A percentile compares a stretch with the other conserved stretches of the same genome.
phyloP scores from a whole-genome alignment of 352 stramenopile genomes.

The Thalassiosira mediterranea region DNA sequence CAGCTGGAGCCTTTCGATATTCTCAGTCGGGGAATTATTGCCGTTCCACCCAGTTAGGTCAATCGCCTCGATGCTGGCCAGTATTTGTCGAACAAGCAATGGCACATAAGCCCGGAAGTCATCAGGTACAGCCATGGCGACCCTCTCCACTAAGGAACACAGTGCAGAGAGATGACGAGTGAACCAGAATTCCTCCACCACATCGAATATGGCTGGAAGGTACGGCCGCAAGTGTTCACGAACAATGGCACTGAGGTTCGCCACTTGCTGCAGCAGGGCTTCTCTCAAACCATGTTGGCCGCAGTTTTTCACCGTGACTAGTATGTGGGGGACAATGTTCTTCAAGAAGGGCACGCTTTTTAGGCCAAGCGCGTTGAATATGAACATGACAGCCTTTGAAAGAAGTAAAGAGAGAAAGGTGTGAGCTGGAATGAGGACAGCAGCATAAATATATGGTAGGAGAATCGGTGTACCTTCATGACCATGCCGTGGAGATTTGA shows the following conservation, averaged over 20 bases:
- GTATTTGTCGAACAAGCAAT: conserved; percentile 78
- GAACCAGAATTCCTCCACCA: conserved; percentile 95
- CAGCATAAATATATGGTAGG: too few species aligned
- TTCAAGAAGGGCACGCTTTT: conserved; percentile 96
- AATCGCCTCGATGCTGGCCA: conserved; percentile 82
- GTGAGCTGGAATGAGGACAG: not conserved
- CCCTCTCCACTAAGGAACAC: conserved; percentile 92
- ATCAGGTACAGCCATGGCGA: conserved; percentile 79
- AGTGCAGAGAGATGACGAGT: conserved; percentile 93
- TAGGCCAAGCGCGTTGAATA: conserved; percentile 96
- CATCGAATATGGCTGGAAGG: conserved; percentile 94
- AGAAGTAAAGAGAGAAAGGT: not conserved
- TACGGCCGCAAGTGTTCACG: conserved; percentile 95
- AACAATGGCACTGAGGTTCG: conserved; percentile 94
- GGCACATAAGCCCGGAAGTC: conserved; percentile 86
- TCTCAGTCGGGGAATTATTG: conserved; percentile 44
- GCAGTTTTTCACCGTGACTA: conserved; percentile 90
- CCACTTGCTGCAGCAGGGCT: conserved; percentile 96
- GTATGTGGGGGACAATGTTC: conserved; percentile 96
- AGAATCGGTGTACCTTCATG: conserved; percentile 87
- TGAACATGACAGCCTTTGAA: conserved; percentile 93
- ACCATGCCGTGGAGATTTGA: conserved; percentile 95
- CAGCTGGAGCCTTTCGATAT: conserved; percentile 71
- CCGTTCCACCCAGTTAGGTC: conserved; percentile 63
- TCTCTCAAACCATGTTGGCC: conserved; percentile 91